phyloP scores from a whole-genome alignment of 495 filamentous ascomycete genomes.

The Lichina pygmaea region DNA sequence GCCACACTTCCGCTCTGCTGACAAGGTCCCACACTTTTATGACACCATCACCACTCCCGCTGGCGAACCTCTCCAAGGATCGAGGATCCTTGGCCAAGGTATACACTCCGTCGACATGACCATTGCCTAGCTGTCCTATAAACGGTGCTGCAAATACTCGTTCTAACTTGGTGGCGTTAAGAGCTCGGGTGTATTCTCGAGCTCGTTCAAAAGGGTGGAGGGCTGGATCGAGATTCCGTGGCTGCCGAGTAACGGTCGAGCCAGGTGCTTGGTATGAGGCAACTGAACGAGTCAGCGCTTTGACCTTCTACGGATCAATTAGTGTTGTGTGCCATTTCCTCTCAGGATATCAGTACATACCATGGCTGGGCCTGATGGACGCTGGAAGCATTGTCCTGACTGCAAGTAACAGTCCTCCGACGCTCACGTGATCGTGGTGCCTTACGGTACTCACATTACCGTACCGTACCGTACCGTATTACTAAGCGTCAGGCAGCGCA shows the following conservation, averaged over 20 bases:
- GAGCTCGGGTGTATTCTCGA: constrained; percentile 67
- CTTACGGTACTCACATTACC: too few relatives aligned
- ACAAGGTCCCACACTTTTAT: constrained; percentile 87
- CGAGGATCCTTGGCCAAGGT: constrained; percentile 17
- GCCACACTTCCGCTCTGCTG: constrained; percentile 52
- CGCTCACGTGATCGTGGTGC: too few relatives aligned
- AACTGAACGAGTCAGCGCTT: constrained; percentile 2
- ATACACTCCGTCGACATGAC: constrained; percentile 78
- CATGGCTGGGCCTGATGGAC: too few relatives aligned
- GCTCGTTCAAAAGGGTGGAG: constrained; percentile 88
- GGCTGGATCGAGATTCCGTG: constrained; percentile 76
- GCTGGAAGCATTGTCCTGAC: too few relatives aligned
- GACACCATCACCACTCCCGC: constrained; percentile 61
- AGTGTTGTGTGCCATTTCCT: too few relatives aligned
- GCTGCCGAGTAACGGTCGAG: constrained; percentile 13
- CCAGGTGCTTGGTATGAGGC: constrained; percentile 3
- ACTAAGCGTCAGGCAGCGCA: too few relatives aligned
- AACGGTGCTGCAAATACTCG: constrained; percentile 93
- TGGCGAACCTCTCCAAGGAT: constrained; percentile 42
- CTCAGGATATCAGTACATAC: too few relatives aligned
- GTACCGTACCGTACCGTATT: too few relatives aligned
- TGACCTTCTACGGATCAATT: constrained; percentile 2
- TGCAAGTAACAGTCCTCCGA: too few relatives aligned
- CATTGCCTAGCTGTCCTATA: constrained; percentile 58
- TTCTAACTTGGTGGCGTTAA: constrained; percentile 83